Percentiles rank a stretch among this genome's conserved stretches.
phyloP scores from a whole-genome alignment of 2,329 filamentous ascomycete genomes.

The Ploettnerulaceae sp. region DNA sequence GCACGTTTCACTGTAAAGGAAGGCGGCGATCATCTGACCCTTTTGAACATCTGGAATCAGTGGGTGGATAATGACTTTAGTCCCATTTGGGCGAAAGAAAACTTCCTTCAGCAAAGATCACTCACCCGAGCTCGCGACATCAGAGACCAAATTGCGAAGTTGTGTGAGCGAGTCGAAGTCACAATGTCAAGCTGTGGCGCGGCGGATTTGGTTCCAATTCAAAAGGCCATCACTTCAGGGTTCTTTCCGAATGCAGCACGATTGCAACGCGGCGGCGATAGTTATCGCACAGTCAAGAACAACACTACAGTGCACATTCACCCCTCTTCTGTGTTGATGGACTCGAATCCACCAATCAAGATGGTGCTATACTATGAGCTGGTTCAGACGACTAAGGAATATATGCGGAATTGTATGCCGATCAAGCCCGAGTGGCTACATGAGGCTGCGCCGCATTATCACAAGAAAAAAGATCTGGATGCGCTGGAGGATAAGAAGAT shows the following conservation, averaged over 20 bases:
- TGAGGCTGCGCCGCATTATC: conserved; percentile 90
- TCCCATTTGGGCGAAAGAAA: conserved; percentile 82
- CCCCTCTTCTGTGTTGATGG: conserved; percentile 76
- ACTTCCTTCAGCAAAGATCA: conserved; percentile 89
- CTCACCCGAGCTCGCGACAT: conserved; percentile 86
- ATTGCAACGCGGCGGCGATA: conserved; percentile 76
- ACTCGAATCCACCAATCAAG: conserved; percentile 68
- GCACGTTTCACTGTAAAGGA: conserved; percentile 85
- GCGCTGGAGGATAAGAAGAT: conserved; percentile 75
- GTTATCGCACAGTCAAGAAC: conserved; percentile 88
- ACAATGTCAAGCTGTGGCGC: conserved; percentile 63
- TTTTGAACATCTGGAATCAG: conserved; percentile 92
- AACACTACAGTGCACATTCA: conserved; percentile 88
- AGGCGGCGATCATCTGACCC: conserved; percentile 81
- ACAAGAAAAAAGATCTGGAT: conserved; percentile 88
- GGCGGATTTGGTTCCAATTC: conserved; percentile 70
- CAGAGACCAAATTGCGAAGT: conserved; percentile 82
- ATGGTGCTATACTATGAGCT: conserved; percentile 86
- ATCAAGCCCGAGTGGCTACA: conserved; percentile 79
- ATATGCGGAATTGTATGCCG: conserved; percentile 83
- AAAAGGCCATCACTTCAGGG: conserved; percentile 81
- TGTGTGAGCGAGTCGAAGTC: conserved; percentile 92
- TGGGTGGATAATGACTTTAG: conserved; percentile 92
- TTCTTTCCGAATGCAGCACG: conserved; percentile 93
- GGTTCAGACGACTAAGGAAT: conserved; percentile 82